These are phyloP conservation scores for Botrytis fragariae DNA, from an alignment of 2,329 filamentous ascomycete species.

Conservation along the genomic window DNA sequence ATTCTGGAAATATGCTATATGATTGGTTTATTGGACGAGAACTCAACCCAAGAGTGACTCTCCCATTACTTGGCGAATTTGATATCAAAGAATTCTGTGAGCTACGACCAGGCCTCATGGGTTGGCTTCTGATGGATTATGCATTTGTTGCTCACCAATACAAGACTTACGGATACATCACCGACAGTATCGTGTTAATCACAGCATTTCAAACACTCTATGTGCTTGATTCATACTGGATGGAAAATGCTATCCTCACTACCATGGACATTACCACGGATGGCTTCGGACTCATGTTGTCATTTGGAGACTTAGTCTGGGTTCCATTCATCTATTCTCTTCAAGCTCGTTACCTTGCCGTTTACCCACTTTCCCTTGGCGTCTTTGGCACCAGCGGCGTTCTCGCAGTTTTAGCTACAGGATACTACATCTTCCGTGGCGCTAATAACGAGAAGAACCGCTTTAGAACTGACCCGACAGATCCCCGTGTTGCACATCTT, in stretches of 20 bases:
- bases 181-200: slow-evolving; percentile 81
- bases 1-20: slow-evolving; percentile 81
- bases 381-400: slow-evolving; percentile 62
- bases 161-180: slow-evolving; percentile 75
- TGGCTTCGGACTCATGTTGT: slow-evolving; percentile 92
- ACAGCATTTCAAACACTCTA: slow-evolving; percentile 77
- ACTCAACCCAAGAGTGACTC: slow-evolving; percentile 79
- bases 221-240: slow-evolving; percentile 78
- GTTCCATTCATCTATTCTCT: slow-evolving; percentile 85
- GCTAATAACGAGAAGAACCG: slow-evolving; percentile 93
- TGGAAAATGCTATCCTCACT: slow-evolving; percentile 84
- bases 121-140: slow-evolving; percentile 83
- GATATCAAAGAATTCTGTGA: slow-evolving; percentile 92
- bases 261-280: slow-evolving; percentile 94
- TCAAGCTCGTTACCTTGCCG: slow-evolving; percentile 79
- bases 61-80: slow-evolving; percentile 78
- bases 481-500: slow-evolving; percentile 75
- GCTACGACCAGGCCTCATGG: slow-evolving; percentile 85
- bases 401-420: slow-evolving; percentile 63
- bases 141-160: slow-evolving; percentile 87
- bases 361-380: slow-evolving; percentile 79
- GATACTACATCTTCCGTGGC: slow-evolving; percentile 92
- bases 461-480: slow-evolving; percentile 83
- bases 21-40: slow-evolving; percentile 97
- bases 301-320: slow-evolving; percentile 91